Base-by-base conservation (phyloP, 805 yeast genomes). In the Clavispora santaluciae region DNA sequence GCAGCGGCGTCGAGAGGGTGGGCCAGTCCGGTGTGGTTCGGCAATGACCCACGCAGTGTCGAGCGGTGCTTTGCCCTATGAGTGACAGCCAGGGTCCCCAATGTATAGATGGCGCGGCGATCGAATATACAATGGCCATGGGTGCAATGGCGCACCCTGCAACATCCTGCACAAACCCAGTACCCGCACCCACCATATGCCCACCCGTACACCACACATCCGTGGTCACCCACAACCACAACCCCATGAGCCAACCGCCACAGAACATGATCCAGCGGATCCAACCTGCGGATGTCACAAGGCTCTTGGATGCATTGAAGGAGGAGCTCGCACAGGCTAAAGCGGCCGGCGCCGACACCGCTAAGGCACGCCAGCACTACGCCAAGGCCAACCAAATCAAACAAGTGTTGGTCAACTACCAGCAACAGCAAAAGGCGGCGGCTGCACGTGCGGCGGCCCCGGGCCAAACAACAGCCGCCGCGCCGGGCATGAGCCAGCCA, bases 351-450 rank as follows among this genome's bases (percentile, higher is more conserved):
- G 53, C 54, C 29, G 65, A 51, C 35, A 43, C 50, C n/a, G 43
- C 53, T 20, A 78, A 70, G 43, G 88, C 87, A 15, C 75, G 76
- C 50, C 81, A 78, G 46, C 83, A 82, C 50, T 61, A 77, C 50
- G 70, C 69, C 44, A 78, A 76, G 46, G 88, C 87, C 3, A 79
- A 82, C 33, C 74, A 73, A 40, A 78, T 83, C 47, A 81, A 78
- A 56, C 76, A 75, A 34, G 68, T 83, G 24, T 66, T 83, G 53
- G 64, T 80, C 38, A 76, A 74, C 41, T 78, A 75, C 51, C 76
- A 73, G 45, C 69, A 68, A 9, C 78, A 76, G 46, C 70, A 73
- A 44, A 41, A 57, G 41, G 41, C 53, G 11, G 46, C 49, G 2
- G 44, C 48, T 4, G 46, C 51, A 1, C 48, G 51, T 17, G 38